These are phyloP conservation scores for Myrica gale DNA, from an alignment of 306 rosid genomes.

Conservation along the genomic window DNA sequence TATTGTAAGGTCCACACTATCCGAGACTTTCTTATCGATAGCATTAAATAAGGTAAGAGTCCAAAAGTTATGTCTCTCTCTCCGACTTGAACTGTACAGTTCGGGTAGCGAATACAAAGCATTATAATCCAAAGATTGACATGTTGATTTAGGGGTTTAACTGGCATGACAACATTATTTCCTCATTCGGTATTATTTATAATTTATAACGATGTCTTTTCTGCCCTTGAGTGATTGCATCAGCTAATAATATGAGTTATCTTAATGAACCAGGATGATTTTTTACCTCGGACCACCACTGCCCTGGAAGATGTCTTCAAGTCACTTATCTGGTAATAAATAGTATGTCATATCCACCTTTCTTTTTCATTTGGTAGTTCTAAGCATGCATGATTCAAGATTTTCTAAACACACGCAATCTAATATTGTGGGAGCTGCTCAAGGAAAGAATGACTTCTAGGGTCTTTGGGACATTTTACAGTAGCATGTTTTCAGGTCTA, in stretches of 20 bases:
- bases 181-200: neutral
- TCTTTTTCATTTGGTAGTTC: conserved; percentile 9
- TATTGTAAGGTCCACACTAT: no score
- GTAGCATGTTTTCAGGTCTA: neutral
- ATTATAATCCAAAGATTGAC: neutral
- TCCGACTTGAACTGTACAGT: no score
- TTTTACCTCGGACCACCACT: conserved; percentile 84
- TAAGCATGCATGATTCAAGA: conserved; percentile 20
- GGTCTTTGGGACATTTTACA: neutral
- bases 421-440: conserved; percentile 11
- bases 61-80: no score
- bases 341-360: conserved; percentile 26
- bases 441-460: neutral
- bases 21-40: no score
- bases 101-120: no score
- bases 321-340: conserved; percentile 73
- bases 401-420: conserved; percentile 10
- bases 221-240: conserved; percentile 22
- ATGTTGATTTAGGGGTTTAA: neutral
- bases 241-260: conserved; percentile 23
- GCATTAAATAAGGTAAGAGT: no score
- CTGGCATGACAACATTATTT: neutral
- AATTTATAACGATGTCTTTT: conserved; percentile 1
- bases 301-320: conserved; percentile 68
- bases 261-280: conserved; percentile 70